Evolutionary conservation across 2,329 filamentous ascomycete genomes (phyloP).

Genomic region (Coniella lustricola): DNA sequence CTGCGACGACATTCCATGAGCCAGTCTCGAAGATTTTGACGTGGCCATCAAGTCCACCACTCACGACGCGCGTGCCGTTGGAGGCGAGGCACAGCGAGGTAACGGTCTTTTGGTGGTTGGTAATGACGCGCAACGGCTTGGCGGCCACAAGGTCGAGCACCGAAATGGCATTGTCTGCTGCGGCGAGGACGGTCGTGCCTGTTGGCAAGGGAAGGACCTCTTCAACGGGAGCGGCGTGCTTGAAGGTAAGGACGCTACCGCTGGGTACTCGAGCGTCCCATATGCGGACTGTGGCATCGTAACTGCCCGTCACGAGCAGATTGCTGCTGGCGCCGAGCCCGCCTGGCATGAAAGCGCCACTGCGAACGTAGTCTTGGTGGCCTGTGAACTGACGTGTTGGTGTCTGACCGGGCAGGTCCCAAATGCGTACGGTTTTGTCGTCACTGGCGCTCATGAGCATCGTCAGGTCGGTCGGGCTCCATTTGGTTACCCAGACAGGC

Average conservation of each 20-base stretch:
- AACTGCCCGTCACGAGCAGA: conserved; percentile 82
- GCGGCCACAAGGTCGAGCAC: conserved; percentile 90
- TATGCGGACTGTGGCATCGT: conserved; percentile 85
- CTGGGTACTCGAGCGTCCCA: conserved; percentile 80
- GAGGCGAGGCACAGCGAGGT: conserved; percentile 79
- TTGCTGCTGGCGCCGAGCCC: conserved; percentile 56
- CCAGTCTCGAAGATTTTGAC: conserved; percentile 95
- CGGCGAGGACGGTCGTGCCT: conserved; percentile 77
- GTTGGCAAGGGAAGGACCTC: conserved; percentile 79
- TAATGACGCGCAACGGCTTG: conserved; percentile 76
- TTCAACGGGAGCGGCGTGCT: conserved; percentile 85
- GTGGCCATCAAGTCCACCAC: conserved; percentile 87
- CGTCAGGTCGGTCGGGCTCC: conserved; percentile 84
- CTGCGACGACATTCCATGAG: conserved; percentile 93
- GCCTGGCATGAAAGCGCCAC: conserved; percentile 75
- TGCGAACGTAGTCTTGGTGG: conserved; percentile 87
- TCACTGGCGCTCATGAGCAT: conserved; percentile 84
- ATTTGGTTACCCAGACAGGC: conserved; percentile 85
- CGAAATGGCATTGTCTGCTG: conserved; percentile 78
- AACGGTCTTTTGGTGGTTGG: conserved; percentile 96
- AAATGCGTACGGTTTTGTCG: conserved; percentile 85
- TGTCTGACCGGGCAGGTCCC: conserved; percentile 80
- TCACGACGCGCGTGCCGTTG: conserved; percentile 72
- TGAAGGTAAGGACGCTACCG: conserved; percentile 79
- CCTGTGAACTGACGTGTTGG: conserved; percentile 74